phyloP scores from a whole-genome alignment of 1,284 basidiomycete species.

The Athelia psychrophila region DNA sequence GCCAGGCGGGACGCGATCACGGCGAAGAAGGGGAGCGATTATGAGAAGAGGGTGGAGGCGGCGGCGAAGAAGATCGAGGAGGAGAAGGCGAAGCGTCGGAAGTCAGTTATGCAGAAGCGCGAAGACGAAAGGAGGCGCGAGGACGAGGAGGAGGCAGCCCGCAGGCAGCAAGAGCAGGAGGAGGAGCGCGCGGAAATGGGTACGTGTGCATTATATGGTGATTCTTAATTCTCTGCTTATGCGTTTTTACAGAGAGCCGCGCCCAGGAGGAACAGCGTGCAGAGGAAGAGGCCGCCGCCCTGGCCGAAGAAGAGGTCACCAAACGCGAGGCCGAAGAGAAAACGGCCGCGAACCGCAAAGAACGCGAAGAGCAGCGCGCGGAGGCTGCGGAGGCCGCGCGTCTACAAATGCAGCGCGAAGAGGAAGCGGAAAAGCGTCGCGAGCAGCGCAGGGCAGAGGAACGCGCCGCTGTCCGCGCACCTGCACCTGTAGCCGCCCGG shows the following conservation, averaged over 20 bases:
- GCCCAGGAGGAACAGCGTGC: conserved; percentile 51
- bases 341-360: conserved; percentile 46
- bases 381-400: conserved; percentile 56
- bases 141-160: conserved; percentile 48
- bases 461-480: conserved; percentile 28
- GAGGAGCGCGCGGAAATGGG: conserved; percentile 50
- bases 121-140: conserved; percentile 53
- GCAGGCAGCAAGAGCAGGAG: conserved; percentile 49
- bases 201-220: conserved; percentile 25
- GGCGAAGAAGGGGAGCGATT: conserved; percentile 69
- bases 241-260: conserved; percentile 38
- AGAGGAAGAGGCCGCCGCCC: conserved; percentile 49
- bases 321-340: conserved; percentile 64
- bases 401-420: conserved; percentile 71
- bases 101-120: conserved; percentile 49
- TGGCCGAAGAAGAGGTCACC: conserved; percentile 48
- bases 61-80: conserved; percentile 77
- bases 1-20: conserved; percentile 60
- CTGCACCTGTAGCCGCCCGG: conserved; percentile 13
- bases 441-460: conserved; percentile 15
- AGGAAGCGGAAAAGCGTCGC: conserved; percentile 68
- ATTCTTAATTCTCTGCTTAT: conserved; percentile 2
- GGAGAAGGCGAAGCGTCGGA: conserved; percentile 79
- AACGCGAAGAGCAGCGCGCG: conserved; percentile 68
- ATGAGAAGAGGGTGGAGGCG: conserved; percentile 55